These are phyloP conservation scores for Microcyclosporella mali DNA, from an alignment of 2,329 filamentous ascomycete species.

Conservation along the genomic window DNA sequence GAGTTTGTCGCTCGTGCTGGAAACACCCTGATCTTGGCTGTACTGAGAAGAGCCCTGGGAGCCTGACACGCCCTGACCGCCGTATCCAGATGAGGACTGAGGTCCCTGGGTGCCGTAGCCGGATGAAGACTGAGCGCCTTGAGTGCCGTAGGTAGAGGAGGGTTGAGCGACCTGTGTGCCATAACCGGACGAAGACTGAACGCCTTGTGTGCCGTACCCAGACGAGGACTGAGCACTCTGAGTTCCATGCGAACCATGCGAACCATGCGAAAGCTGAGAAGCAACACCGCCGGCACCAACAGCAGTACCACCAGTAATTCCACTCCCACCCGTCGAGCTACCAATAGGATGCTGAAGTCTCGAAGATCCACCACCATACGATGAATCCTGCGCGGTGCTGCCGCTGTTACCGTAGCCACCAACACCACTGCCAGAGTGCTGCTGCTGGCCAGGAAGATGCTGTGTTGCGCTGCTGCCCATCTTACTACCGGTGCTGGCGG, in stretches of 20 bases:
- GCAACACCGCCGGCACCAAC: neutral
- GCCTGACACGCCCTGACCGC: neutral
- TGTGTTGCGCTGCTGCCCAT: too few relatives aligned
- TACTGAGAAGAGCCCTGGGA: neutral
- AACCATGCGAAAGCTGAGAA: neutral
- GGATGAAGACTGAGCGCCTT: too few relatives aligned
- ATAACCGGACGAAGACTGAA: too few relatives aligned
- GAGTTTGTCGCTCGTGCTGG: neutral
- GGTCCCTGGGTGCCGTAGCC: too few relatives aligned
- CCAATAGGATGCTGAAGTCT: constrained; percentile 4
- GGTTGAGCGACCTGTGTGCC: too few relatives aligned
- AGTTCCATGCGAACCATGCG: too few relatives aligned
- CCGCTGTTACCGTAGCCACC: neutral
- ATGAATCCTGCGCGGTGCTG: neutral
- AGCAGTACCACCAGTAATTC: constrained; percentile 6
- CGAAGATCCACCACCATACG: neutral
- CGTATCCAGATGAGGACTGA: too few relatives aligned
- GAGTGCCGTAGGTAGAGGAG: too few relatives aligned
- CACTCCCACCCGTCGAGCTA: neutral
- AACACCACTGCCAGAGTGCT: neutral
- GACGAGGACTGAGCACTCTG: too few relatives aligned
- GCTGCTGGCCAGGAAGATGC: too few relatives aligned
- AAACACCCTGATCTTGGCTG: neutral
- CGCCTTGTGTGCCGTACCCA: too few relatives aligned
- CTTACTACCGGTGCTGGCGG: too few relatives aligned